phyloP scores from a whole-genome alignment of 805 yeast species.

The Candida nonsorbophila region DNA sequence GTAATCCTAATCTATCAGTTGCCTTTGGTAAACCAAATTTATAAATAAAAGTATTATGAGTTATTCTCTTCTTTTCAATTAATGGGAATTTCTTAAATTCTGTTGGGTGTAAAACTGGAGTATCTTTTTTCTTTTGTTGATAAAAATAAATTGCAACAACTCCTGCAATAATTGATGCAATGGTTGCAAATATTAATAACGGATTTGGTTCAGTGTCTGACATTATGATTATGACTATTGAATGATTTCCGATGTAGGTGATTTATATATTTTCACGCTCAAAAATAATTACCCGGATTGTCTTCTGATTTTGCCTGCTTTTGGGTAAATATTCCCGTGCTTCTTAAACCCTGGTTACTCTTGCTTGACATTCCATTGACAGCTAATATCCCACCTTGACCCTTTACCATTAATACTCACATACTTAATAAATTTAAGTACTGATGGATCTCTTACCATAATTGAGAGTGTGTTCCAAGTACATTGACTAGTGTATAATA shows the following conservation, averaged over 20 bases:
- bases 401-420: slow-evolving; percentile 86
- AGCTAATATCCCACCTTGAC: slow-evolving; percentile 84
- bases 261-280: not conserved
- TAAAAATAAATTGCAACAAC: slow-evolving; percentile 28
- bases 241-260: not conserved
- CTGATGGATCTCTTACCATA: slow-evolving; percentile 77
- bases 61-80: slow-evolving; percentile 65
- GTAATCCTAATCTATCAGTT: slow-evolving; percentile 75
- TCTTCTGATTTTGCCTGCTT: not conserved
- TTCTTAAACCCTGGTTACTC: too few relatives aligned
- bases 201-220: slow-evolving; percentile 33
- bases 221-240: not conserved
- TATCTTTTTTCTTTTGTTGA: slow-evolving; percentile 28
- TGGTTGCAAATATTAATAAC: slow-evolving; percentile 32
- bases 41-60: slow-evolving; percentile 79
- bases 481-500: slow-evolving; percentile 75
- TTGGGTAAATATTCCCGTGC: not conserved
- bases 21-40: slow-evolving; percentile 77
- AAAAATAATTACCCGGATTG: not conserved
- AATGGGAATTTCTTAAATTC: slow-evolving; percentile 76
- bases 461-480: slow-evolving; percentile 75
- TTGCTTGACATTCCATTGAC: slow-evolving; percentile 75
- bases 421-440: slow-evolving; percentile 89
- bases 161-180: slow-evolving; percentile 30
- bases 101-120: slow-evolving; percentile 58